Evolutionary conservation across 176 grass and related monocot genomes (phyloP).

Genomic region (Elymus sibiricus): DNA sequence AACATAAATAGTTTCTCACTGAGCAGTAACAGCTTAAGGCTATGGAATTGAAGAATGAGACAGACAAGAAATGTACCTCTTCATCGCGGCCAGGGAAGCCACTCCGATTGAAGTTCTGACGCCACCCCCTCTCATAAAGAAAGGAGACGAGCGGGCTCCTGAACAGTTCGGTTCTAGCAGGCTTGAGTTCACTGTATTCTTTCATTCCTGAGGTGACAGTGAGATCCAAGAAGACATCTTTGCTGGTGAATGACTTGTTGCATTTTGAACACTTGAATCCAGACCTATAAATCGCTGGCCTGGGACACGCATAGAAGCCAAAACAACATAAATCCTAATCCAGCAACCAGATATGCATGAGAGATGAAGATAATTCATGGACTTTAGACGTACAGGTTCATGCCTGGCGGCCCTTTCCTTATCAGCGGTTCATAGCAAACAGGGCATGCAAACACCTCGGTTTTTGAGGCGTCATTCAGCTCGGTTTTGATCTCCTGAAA

Average conservation of each 20-base stretch:
- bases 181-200: conserved; percentile 77
- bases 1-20: no score
- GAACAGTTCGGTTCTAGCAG: conserved; percentile 92
- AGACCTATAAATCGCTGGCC: conserved; percentile 88
- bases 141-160: conserved; percentile 81
- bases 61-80: conserved; percentile 48
- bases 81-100: conserved; percentile 94
- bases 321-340: background rate
- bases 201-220: no score
- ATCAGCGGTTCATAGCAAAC: conserved; percentile 82
- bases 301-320: conserved; percentile 16
- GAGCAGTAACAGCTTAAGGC: background rate
- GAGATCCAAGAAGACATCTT: conserved; percentile 80
- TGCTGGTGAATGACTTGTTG: conserved; percentile 84
- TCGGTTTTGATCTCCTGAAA: conserved; percentile 48
- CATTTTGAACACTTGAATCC: conserved; percentile 89
- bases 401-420: conserved; percentile 79
- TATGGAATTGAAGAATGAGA: background rate
- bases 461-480: no score
- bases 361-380: background rate
- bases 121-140: conserved; percentile 98
- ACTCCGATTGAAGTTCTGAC: conserved; percentile 86
- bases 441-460: conserved; percentile 71
- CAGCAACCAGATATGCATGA: background rate
- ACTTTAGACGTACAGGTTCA: conserved; percentile 65